Evolutionary conservation across 441 rosid species (phyloP), one percentile per base, ranked within the genome.

Genomic region (Brassica hybrid): DNA sequence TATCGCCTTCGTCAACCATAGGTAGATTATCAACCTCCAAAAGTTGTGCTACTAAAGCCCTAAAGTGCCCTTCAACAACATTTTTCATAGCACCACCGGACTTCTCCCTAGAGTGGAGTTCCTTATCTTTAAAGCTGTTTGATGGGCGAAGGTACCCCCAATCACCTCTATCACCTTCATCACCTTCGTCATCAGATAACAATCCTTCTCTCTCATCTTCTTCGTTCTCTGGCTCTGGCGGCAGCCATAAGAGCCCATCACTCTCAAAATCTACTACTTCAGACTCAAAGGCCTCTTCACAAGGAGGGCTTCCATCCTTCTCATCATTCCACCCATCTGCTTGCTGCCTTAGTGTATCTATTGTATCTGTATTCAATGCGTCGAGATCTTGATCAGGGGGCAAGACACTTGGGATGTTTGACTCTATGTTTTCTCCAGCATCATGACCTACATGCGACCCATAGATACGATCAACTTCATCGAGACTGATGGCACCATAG

Each of bases 141-240:
- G 93, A 85, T 69, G 83, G 74, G 43, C 76, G 88, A 66, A 86
- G 82, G 80, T 88, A 86, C 27, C 91, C 93, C 96, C 91, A 87
- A 71, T 90, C 96, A 52, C 96, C 93, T 72, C 83, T 58, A 64
- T 82, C 89, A 79, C 85, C 90, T 63, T 83, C 90, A 59, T 80
- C 83, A 60, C 73, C 74, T 0, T 80, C 83, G 14, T 88, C 92
- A 69, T 83, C 91, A 79, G 82, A 85, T 36, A 86, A 73, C 73
- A 79, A 74, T 54, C 80, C 77, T 81, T 90, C 96, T 84, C 81
- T 89, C 67, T 90, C 96, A 74, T 90, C 96, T 68, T 90, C 91
- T 76, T 85, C 93, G 57, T 90, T 87, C 78, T 83, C 96, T 71
- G 93, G 96, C 76, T 90, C 89, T 65, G 96, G 96, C 45, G 93